phyloP scores from a whole-genome alignment of 768 basidiomycete species.

The Strobilomyces dryophilus region DNA sequence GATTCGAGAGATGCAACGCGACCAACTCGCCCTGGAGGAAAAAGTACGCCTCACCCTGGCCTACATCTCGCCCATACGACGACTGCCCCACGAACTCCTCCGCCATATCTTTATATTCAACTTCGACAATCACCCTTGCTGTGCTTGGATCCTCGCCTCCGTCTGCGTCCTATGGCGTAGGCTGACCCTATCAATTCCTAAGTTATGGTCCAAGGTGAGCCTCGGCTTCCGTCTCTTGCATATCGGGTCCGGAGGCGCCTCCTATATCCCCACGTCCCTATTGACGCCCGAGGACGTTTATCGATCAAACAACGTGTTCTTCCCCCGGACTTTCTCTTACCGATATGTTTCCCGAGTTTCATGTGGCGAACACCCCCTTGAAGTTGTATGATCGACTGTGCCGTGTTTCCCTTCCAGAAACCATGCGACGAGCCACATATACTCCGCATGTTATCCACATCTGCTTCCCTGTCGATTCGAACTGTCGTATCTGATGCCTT shows the following conservation, averaged over 20 bases:
- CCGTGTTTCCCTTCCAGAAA: neutral
- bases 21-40: slow-evolving; percentile 47
- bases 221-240: neutral
- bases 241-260: slow-evolving; percentile 1
- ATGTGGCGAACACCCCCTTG: slow-evolving; percentile 1
- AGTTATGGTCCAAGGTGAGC: slow-evolving; percentile 74
- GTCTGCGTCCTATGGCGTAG: slow-evolving; percentile 67
- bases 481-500: neutral
- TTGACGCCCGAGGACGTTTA: slow-evolving; percentile 18
- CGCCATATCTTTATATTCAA: slow-evolving; percentile 66
- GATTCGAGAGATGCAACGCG: slow-evolving; percentile 51
- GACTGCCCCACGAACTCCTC: slow-evolving; percentile 70
- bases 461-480: neutral
- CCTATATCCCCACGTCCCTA: neutral
- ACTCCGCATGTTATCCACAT: slow-evolving; percentile 1
- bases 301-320: slow-evolving; percentile 17
- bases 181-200: slow-evolving; percentile 61
- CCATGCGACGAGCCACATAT: neutral
- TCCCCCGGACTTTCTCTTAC: neutral
- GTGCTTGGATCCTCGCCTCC: slow-evolving; percentile 70
- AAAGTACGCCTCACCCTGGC: slow-evolving; percentile 49
- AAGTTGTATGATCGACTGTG: neutral
- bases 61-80: slow-evolving; percentile 68
- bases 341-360: neutral
- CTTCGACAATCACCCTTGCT: slow-evolving; percentile 68